These are phyloP conservation scores for Sporothrix euskadiensis DNA, from an alignment of 2,329 filamentous ascomycete species.

Conservation along the genomic window DNA sequence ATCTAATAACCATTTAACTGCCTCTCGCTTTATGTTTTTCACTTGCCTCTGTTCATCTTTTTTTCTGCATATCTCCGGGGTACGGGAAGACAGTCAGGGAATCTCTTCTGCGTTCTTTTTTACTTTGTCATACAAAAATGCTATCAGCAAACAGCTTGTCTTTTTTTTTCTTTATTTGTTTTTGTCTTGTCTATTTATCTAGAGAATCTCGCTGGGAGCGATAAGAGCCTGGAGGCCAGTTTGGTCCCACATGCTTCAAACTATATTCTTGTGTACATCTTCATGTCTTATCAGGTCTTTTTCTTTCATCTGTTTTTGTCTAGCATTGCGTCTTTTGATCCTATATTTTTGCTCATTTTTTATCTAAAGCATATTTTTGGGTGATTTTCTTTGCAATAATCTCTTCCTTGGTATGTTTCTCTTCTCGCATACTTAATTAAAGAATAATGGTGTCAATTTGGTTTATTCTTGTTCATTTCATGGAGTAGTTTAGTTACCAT, in stretches of 20 bases:
- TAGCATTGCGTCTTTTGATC: neutral
- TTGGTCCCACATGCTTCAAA: neutral
- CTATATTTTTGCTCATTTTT: neutral
- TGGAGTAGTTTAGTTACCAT: neutral
- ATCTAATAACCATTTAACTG: slow-evolving; percentile 20
- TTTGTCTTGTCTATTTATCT: neutral
- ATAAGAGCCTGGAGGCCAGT: neutral
- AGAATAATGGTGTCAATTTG: neutral
- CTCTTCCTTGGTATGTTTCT: neutral
- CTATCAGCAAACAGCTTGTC: slow-evolving; percentile 3
- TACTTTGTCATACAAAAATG: slow-evolving; percentile 9
- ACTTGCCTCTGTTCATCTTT: neutral
- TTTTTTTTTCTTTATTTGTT: neutral
- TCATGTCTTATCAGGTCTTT: slow-evolving; percentile 10
- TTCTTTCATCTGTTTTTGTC: neutral
- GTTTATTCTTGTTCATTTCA: neutral
- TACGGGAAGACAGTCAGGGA: slow-evolving; percentile 25
- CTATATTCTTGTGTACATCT: slow-evolving; percentile 20
- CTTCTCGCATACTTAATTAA: neutral
- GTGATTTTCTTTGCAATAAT: neutral
- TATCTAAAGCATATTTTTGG: neutral
- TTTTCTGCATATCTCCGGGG: slow-evolving; percentile 29
- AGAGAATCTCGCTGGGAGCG: slow-evolving; percentile 13
- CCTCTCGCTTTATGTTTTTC: slow-evolving; percentile 1
- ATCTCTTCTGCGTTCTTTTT: neutral